Evolutionary conservation across 2,329 filamentous ascomycete genomes (phyloP), one percentile per base, ranked within the genome.

Genomic region (Cadophora malorum): DNA sequence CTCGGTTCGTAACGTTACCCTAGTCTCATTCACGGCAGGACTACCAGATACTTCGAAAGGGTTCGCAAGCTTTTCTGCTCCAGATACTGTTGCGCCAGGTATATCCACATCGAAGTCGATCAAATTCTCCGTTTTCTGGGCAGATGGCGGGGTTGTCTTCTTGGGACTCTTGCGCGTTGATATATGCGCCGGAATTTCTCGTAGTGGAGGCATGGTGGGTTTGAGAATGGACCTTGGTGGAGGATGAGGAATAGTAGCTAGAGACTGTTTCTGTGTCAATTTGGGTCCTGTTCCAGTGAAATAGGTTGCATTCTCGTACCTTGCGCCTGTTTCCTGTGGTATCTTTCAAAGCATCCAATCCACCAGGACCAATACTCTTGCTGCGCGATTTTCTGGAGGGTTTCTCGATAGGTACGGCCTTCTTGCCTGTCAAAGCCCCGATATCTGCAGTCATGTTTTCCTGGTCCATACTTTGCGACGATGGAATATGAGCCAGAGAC

Each of bases 281-380:
- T 59, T 55, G 12, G 3, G 35, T 21, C 2, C 31, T 25, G 56
- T 45, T 10, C 31, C 9, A 55, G 28, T 45, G 41, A 16, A 55
- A 31, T 53, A 45, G n/a, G 21, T 53, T 33, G 12, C 33, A 58
- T 83, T 73, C 80, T 31, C 67, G 74, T 86, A 96, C 93, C 82
- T 93, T 91, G 79, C 92, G 88, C 74, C 92, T 85, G 78, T 97
- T 96, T 41, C 92, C 92, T 76, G 84, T 87, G 55, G 86, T 87
- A 76, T 90, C 86, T 79, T 91, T 94, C 65, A 96, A 84, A 67
- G 91, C 90, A 83, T 96, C 94, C 56, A 97, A 81, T 31, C 94
- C 94, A 62, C 95, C 96, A 19, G 96, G 95, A 2, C 96, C 96
- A 73, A 99, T 90, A 81, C 95, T 98, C 83, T 97, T 98, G 81